Base-by-base conservation (phyloP, 1,139 yeast genomes). In the Diutina siamensis region DNA sequence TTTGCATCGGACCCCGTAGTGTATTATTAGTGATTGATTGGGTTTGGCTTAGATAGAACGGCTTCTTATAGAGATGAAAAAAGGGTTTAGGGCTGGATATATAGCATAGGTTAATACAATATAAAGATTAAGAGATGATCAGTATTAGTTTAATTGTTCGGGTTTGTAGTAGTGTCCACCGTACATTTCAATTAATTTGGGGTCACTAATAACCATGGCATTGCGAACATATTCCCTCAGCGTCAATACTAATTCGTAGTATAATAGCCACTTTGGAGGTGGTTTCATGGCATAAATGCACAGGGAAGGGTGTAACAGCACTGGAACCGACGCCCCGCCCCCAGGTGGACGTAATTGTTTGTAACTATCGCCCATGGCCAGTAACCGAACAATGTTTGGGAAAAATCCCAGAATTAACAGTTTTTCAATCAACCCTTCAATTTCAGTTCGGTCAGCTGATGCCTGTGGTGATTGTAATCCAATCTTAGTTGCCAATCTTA, bases 161-260 rank as follows among this genome's bases (percentile, higher is more conserved):
- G 31, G 20, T 17, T 25, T n/a, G 46, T 58, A 59, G 53, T 70
- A 78, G 55, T 82, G 88, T 9, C 83, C 81, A 1, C 85, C 86
- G 53, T 76, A 67, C 51, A 81, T 85, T 3, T 58, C 57, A 36
- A 83, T 57, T 86, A 87, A 80, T 40, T 73, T 78, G 3, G 78
- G 78, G 44, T 80, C 74, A 4, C 31, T 38, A 15, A 92, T 67
- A 0, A 83, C 76, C 71, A 87, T 72, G 57, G 95, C 85, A 53
- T 83, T 87, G 47, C 97, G 66, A 86, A 92, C 85, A 59, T 78
- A 92, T 64, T 89, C 97, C 59, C 82, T 85, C 44, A 86, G 76
- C 0, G 98, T 92, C 35, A 85, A 65, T 40, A 92, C 92, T 55
- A 92, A 67, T 55, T 89, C 97, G 55, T 88, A 85, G 59, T 87